Evolutionary conservation across 495 filamentous ascomycete species (phyloP), one percentile per base, ranked within the genome.

Genomic region (Hypoxylon fragiforme): DNA sequence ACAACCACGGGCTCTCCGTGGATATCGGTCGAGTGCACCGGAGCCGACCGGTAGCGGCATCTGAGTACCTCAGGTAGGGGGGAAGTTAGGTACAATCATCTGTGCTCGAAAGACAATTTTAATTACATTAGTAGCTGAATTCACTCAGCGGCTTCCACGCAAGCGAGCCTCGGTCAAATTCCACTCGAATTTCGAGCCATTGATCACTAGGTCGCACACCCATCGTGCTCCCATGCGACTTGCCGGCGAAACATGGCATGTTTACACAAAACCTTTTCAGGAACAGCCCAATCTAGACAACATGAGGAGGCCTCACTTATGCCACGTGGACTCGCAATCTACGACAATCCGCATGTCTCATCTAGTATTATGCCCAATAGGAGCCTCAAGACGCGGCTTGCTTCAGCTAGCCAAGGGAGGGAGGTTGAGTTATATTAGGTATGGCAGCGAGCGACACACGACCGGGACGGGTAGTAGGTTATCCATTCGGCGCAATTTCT

Each of bases 321-420:
- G 48, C 59, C 59, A 58, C 54, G 54, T 63, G 59, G 44, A 50
- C 34, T 50, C 40, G 24, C 36, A 50, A 45, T 58, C 59, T 63
- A 63, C 54, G 48, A 46, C 54, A 63, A n/a, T 47, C 26, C 45
- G 56, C 52, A 63, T 63, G 59, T 58, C 59, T 63, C 44, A 58
- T 58, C 59, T 45, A 39, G 35, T 13, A n/a, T 22, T 14, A 28
- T 34, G 15, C 14, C 59, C 59, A 63, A 63, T 63, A 22, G 39
- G 45, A 50, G 14, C 26, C 14, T 35, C n/a, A 35, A 31, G 35
- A 40, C 3, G 36, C 24, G 19, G 43, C 19, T 54, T 21, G 49
- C 34, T 54, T 62, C 59, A 62, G 59, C 59, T 62, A 38, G 40
- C n/a, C 48, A 57, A 9, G 43, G 59, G 59, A 48, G 43, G 30